These are phyloP conservation scores for Mycena leptocephala DNA, from an alignment of 768 basidiomycete genomes.

Conservation along the genomic window DNA sequence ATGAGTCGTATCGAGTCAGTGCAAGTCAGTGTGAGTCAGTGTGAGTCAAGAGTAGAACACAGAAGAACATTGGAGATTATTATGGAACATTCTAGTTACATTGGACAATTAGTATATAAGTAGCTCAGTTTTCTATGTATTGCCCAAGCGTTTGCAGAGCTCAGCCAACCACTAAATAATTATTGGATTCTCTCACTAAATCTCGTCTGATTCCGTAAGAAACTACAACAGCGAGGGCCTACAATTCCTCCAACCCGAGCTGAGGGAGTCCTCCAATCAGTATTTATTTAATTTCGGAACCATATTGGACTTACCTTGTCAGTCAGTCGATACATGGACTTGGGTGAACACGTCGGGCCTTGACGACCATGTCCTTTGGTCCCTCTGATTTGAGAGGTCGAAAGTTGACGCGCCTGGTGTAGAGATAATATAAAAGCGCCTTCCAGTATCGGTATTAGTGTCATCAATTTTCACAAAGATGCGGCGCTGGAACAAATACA, in stretches of 20 bases:
- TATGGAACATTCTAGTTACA: no score
- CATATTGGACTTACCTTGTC: slow-evolving; percentile 46
- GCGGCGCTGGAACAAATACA: slow-evolving; percentile 17
- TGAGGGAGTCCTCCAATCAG: neutral
- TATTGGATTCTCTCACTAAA: no score
- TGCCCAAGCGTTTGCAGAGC: no score
- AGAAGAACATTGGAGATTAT: no score
- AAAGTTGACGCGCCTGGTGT: slow-evolving; percentile 53
- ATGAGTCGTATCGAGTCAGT: no score
- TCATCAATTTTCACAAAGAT: neutral
- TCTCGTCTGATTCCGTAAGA: no score
- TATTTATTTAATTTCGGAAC: neutral
- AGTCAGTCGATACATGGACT: slow-evolving; percentile 62
- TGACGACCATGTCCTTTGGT: neutral
- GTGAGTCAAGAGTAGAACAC: no score
- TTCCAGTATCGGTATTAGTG: slow-evolving; percentile 48
- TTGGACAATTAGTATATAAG: no score
- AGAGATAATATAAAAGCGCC: slow-evolving; percentile 57
- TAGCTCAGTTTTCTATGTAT: no score
- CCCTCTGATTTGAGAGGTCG: slow-evolving; percentile 46
- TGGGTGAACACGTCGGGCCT: slow-evolving; percentile 52
- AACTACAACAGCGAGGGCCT: slow-evolving; percentile 37
- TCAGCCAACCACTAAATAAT: no score
- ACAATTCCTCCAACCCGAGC: slow-evolving; percentile 39
- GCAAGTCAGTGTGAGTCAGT: no score